These are phyloP conservation scores for Stephanocyclus meneghinianus DNA, from an alignment of 352 stramenopile genomes.

Conservation along the genomic window DNA sequence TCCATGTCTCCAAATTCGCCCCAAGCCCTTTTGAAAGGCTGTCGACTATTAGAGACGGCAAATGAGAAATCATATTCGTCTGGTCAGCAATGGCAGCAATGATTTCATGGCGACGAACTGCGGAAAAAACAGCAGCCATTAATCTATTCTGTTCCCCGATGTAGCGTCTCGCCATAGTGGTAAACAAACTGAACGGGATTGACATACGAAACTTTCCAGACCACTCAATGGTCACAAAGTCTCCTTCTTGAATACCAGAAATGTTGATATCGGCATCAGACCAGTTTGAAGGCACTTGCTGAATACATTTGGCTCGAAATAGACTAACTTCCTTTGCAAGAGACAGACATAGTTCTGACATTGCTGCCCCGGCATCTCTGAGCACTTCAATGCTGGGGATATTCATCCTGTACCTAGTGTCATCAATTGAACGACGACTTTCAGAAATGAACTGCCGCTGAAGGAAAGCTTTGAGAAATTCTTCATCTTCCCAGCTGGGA, in stretches of 20 bases:
- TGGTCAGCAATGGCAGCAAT: conserved; percentile 59
- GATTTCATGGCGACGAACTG: conserved; percentile 74
- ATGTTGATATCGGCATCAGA: conserved; percentile 70
- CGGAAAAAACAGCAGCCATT: conserved; percentile 67
- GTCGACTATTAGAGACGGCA: conserved; percentile 55
- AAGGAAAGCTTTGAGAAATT: conserved; percentile 69
- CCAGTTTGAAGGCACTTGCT: conserved; percentile 64
- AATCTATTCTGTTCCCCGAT: conserved; percentile 56
- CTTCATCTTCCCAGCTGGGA: conserved; percentile 77
- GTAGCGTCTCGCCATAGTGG: conserved; percentile 61
- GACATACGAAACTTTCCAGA: conserved; percentile 59
- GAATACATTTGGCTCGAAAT: conserved; percentile 55
- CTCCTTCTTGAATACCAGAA: conserved; percentile 52
- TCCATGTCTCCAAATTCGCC: conserved; percentile 66
- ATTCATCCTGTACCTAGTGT: conserved; percentile 40
- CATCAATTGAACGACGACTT: conserved; percentile 44
- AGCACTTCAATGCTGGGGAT: conserved; percentile 73
- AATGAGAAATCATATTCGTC: conserved; percentile 65
- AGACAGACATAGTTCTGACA: conserved; percentile 68
- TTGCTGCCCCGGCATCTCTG: conserved; percentile 67
- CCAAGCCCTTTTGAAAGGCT: conserved; percentile 42
- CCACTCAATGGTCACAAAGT: conserved; percentile 69
- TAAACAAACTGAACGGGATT: conserved; percentile 54
- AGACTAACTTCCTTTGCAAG: conserved; percentile 66
- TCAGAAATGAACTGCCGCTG: conserved; percentile 82